Evolutionary conservation across 2,329 filamentous ascomycete genomes (phyloP), one percentile per base, ranked within the genome.

Genomic region (Xylariaceae sp.): DNA sequence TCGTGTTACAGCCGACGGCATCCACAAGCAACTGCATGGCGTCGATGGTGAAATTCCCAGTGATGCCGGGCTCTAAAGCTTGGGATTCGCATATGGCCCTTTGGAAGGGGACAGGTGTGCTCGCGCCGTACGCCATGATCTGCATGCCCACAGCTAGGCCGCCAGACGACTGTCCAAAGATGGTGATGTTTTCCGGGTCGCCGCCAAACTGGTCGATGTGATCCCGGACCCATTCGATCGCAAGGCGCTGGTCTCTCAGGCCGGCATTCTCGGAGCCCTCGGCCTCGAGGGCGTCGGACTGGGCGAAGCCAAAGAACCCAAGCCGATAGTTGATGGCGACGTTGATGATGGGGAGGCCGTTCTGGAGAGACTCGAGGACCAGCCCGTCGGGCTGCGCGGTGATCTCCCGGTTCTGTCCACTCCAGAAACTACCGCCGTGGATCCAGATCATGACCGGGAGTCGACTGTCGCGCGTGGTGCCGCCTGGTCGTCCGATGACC

Each of bases 11-110:
- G 2, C 64, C 65, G 3, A 71, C 61, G 6, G 61, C 50, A 16
- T 67, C 59, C 3, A 67, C 65, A 19, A 78, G 44, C 2, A 57
- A 60, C 9, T 55, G 47, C 62, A 74, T 72, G 8, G 72, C 71
- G 39, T 73, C 56, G 36, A 66, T 63, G 4, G 69, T 73, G 49
- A 73, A 72, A 44, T 69, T 71, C 1, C 66, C 64, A 4, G 65
- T 66, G 43, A 72, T 73, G 3, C 72, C 73, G 2, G 71, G 71
- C 52, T 78, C 76, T 2, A 78, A 64, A 1, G 66, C 64, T 44
- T 73, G 70, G 44, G 66, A 71, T 45, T 74, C 57, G 38, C 65
- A 67, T 29, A 75, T 73, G 4, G 56, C 69, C 37, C 64, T 64
- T 18, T 68, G 65, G 50, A 75, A 76, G 0, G 68, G 67, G 8